These are phyloP conservation scores for Paecilomyces niveus DNA, from an alignment of 2,329 filamentous ascomycete species.

Conservation along the genomic window DNA sequence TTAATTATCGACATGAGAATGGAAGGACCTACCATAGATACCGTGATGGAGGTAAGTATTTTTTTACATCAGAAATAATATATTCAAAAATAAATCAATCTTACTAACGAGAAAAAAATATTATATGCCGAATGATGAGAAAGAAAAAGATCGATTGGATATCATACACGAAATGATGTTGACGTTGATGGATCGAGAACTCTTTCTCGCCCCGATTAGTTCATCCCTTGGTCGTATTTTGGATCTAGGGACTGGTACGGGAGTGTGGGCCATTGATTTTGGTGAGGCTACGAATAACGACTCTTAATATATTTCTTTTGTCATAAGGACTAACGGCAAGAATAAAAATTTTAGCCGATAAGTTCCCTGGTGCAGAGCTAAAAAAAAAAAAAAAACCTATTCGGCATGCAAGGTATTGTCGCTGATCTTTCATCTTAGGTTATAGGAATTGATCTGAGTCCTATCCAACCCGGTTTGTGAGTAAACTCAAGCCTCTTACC, in stretches of 20 bases:
- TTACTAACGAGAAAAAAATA: neutral
- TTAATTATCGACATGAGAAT: slow-evolving; percentile 21
- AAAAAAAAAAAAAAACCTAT: neutral
- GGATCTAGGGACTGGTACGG: slow-evolving; percentile 4
- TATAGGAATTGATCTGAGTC: slow-evolving; percentile 2
- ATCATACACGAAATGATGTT: slow-evolving; percentile 2
- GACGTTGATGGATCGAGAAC: neutral
- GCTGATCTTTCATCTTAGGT: neutral
- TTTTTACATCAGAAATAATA: neutral
- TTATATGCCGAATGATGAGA: slow-evolving; percentile 4
- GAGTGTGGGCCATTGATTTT: slow-evolving; percentile 3
- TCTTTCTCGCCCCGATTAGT: slow-evolving; percentile 1
- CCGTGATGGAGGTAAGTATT: slow-evolving; percentile 1
- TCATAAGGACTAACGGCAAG: neutral
- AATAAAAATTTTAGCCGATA: slow-evolving; percentile 16
- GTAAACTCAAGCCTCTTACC: neutral
- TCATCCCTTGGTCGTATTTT: neutral
- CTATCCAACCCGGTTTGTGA: slow-evolving; percentile 1
- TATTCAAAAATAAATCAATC: neutral
- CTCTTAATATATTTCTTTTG: neutral
- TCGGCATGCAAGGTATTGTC: neutral
- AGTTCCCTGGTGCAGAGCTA: slow-evolving; percentile 19
- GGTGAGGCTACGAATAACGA: neutral
- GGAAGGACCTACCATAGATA: slow-evolving; percentile 29
- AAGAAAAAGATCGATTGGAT: slow-evolving; percentile 3